These are phyloP conservation scores for Xerophyta viscosa DNA, from an alignment of 106 monocot genomes.

Conservation along the genomic window DNA sequence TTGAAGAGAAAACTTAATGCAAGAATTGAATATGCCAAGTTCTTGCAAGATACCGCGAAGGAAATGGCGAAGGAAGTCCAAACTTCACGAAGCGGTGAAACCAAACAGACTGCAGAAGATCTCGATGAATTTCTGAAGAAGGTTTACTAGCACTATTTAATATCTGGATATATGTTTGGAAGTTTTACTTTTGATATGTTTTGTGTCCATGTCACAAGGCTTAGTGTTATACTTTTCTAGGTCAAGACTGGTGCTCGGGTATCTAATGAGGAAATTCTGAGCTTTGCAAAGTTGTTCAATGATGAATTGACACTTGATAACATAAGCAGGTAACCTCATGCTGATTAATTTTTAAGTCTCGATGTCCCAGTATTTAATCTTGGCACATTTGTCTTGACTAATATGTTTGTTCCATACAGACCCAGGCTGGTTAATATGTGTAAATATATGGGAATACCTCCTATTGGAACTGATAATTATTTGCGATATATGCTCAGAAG, in stretches of 20 bases:
- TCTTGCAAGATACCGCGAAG: conserved; percentile 92
- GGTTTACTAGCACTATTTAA: conserved; percentile 23
- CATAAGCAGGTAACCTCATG: conserved; percentile 69
- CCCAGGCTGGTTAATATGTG: conserved; percentile 96
- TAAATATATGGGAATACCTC: conserved; percentile 94
- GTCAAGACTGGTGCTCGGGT: conserved; percentile 77
- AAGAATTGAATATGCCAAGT: conserved; percentile 92
- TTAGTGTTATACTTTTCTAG: conserved; percentile 17
- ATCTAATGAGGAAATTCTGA: conserved; percentile 93
- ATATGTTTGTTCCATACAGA: conserved; percentile 35
- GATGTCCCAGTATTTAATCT: not conserved
- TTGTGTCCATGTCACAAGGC: too few species aligned
- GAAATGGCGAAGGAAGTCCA: conserved; percentile 99
- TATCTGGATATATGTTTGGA: too few species aligned
- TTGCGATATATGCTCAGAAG: conserved; percentile 83
- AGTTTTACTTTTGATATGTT: too few species aligned
- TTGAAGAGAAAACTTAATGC: conserved; percentile 80
- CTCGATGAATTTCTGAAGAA: conserved; percentile 91
- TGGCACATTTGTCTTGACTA: not conserved
- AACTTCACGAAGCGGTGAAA: conserved; percentile 75
- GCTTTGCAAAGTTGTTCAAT: conserved; percentile 90
- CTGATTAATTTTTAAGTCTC: conserved; percentile 8
- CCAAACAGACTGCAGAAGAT: conserved; percentile 91
- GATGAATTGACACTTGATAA: conserved; percentile 96
- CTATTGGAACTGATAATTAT: conserved; percentile 86